phyloP scores from a whole-genome alignment of 768 basidiomycete species.

The Amanita exitialis region DNA sequence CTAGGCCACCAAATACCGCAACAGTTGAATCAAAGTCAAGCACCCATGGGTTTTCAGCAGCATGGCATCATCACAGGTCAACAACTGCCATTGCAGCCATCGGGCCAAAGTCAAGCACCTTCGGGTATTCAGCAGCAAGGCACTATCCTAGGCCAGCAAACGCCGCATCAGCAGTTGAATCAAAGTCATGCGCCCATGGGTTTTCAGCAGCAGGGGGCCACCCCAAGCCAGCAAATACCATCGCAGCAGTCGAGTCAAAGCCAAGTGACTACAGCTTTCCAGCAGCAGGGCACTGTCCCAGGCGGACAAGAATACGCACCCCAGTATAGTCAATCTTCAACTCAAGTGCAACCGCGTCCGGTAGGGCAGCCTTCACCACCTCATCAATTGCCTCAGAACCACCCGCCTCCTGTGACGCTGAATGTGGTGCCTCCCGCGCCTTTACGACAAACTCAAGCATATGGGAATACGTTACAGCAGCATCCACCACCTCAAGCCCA shows the following conservation, averaged over 20 bases:
- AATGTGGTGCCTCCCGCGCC: no score
- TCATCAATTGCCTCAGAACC: not conserved
- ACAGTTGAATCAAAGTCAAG: not conserved
- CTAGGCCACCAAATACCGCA: not conserved
- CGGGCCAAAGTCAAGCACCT: not conserved
- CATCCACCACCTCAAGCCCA: not conserved
- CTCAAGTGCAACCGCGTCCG: not conserved
- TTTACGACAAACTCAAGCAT: not conserved
- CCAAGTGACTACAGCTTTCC: not conserved
- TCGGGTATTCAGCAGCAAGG: not conserved
- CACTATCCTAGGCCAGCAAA: no score
- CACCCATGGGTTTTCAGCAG: no score
- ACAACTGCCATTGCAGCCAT: no score
- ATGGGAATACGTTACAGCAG: not conserved
- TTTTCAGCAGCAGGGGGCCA: no score
- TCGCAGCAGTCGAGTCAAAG: no score
- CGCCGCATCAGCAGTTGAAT: no score
- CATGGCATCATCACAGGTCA: no score
- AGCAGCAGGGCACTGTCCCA: not conserved
- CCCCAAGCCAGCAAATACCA: no score
- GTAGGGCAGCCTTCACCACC: not conserved
- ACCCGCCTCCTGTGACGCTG: not conserved
- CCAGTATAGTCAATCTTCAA: not conserved
- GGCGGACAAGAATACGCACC: not conserved
- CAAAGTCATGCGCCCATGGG: not conserved